Base-by-base conservation (phyloP, 495 filamentous ascomycete species). In the Trichoderma parareesei region DNA sequence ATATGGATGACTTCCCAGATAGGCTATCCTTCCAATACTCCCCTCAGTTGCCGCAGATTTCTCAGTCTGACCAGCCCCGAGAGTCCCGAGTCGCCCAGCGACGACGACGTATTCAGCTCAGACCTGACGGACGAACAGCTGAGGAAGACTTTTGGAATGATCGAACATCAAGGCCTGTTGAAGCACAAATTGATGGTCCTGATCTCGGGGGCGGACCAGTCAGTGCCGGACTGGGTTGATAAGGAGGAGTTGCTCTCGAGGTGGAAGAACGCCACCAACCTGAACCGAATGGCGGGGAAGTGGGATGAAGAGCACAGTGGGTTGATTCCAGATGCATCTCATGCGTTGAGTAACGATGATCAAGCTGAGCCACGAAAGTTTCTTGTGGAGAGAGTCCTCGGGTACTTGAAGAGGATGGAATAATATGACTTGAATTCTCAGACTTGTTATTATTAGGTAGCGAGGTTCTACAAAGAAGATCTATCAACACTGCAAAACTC, bases 71-170 rank as follows among this genome's bases (percentile, higher is more conserved):
- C 79, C 6, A 84, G 81, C 61, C 84, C 83, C 1, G 81, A 81
- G 75, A 82, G 38, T 71, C 79, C 66, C 69, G 73, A 64, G 7
- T 61, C 65, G 38, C 81, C 78, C 5, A 83, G 86, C 11, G 84
- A 85, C 46, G 90, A 94, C 74, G 90, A 94, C 72, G 82, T 87
- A 65, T 94, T 93, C 73, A 88, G 85, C 67, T 88, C 85, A 8
- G 90, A 93, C 72, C 72, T 92, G 63, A 72, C 68, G 6, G 84
- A 88, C 42, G 72, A 81, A 68, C 72, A 81, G 59, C 72, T 91
- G 64, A 62, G 67, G 59, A 70, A 77, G 66, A 89, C 82, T 6
- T 92, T 92, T 78, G 90, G 90, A 2, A 72, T 61, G 63, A 74
- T 90, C 41, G 77, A 77, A 5, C 65, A 72, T 38, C 65, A 72